Percentiles rank a stretch among this genome's conserved stretches.
phyloP scores from a whole-genome alignment of 257 asterid genomes.

The Lantana camara region DNA sequence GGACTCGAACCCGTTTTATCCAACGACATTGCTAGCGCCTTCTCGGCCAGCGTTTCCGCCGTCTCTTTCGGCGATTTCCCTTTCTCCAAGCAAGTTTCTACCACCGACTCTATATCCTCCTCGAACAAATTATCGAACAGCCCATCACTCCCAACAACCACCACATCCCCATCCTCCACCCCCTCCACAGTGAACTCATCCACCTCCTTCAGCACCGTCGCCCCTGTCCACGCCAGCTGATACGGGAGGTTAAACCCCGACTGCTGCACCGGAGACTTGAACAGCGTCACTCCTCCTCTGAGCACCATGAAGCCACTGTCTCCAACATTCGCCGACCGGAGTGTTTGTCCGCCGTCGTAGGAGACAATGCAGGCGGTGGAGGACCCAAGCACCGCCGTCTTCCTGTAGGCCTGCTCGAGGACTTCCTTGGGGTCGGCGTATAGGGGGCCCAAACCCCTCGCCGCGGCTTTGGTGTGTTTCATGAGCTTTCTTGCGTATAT shows the following conservation, averaged over 20 bases:
- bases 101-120: slow-evolving; percentile 32
- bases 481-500: slow-evolving; percentile 39
- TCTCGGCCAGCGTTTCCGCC: slow-evolving; percentile 24
- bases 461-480: background rate
- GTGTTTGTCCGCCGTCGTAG: background rate
- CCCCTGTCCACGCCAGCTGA: slow-evolving; percentile 28
- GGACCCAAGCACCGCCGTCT: slow-evolving; percentile 24
- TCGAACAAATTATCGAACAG: slow-evolving; percentile 43
- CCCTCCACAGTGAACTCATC: slow-evolving; percentile 27
- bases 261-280: slow-evolving; percentile 33
- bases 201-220: slow-evolving; percentile 18
- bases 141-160: slow-evolving; percentile 54
- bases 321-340: slow-evolving; percentile 45
- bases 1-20: slow-evolving; percentile 11
- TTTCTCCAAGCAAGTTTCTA: background rate
- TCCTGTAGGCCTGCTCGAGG: slow-evolving; percentile 24
- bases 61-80: background rate
- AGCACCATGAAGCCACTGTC: slow-evolving; percentile 47
- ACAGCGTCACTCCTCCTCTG: slow-evolving; percentile 27
- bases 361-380: slow-evolving; percentile 49
- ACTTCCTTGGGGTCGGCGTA: slow-evolving; percentile 18
- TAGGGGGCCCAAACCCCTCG: background rate
- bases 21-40: slow-evolving; percentile 4
- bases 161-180: slow-evolving; percentile 37
- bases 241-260: slow-evolving; percentile 38